phyloP scores from a whole-genome alignment of 257 asterid genomes.

The Euphrasia confusa region DNA sequence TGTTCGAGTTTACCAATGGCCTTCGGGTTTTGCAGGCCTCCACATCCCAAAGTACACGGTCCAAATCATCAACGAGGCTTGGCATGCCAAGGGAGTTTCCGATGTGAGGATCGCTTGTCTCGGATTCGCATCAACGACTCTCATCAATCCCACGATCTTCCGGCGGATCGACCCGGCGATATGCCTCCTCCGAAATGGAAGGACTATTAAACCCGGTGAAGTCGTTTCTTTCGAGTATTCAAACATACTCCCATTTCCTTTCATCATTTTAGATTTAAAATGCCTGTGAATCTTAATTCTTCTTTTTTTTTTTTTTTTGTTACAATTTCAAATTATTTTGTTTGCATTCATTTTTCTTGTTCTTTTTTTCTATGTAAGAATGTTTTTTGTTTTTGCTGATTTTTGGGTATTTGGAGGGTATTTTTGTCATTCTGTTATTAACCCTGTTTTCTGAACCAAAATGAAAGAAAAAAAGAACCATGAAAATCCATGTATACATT shows the following conservation, averaged over 20 bases:
- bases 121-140: conserved; percentile 48
- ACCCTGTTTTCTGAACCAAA: too few species aligned
- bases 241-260: conserved; percentile 47
- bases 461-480: too few species aligned
- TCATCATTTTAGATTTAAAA: conserved; percentile 30
- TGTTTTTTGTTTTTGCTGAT: too few species aligned
- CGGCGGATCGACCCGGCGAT: conserved; percentile 28
- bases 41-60: conserved; percentile 57
- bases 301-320: conserved; percentile 2
- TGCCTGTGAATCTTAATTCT: conserved; percentile 28
- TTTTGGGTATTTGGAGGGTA: too few species aligned
- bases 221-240: conserved; percentile 59
- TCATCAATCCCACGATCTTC: conserved; percentile 46
- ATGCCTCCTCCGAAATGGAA: conserved; percentile 49
- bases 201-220: conserved; percentile 43
- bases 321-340: not conserved
- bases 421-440: too few species aligned
- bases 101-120: conserved; percentile 49
- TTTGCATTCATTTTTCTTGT: not conserved
- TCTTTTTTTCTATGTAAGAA: too few species aligned
- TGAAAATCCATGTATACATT: too few species aligned
- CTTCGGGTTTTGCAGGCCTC: conserved; percentile 51
- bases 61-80: conserved; percentile 48
- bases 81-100: conserved; percentile 36
- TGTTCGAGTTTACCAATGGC: conserved; percentile 45